Evolutionary conservation across 208 protist genomes (phyloP).

Genomic region (Naegleria fowleri): DNA sequence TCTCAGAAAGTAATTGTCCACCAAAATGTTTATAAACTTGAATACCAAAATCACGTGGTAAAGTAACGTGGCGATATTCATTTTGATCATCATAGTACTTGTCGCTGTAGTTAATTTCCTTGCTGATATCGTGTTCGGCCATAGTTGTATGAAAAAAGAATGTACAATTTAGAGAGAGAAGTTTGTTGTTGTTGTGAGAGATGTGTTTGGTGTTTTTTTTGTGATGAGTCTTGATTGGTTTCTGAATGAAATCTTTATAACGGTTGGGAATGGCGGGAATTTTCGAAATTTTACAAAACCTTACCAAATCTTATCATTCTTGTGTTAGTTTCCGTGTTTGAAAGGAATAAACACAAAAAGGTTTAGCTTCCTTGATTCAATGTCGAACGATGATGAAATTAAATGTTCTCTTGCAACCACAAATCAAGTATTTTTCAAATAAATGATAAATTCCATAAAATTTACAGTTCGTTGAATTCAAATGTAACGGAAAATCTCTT

Average conservation of each 20-base stretch:
- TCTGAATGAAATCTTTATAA: not conserved
- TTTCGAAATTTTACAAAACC: not conserved
- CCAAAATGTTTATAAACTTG: not conserved
- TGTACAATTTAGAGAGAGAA: too few relatives aligned
- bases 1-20: not conserved
- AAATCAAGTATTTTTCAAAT: too few relatives aligned
- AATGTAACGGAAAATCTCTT: too few relatives aligned
- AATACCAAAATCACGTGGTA: not conserved
- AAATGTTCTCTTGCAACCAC: too few relatives aligned
- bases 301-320: too few relatives aligned
- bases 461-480: too few relatives aligned
- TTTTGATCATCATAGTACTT: constrained; percentile 11
- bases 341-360: too few relatives aligned
- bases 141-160: not conserved
- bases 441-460: too few relatives aligned
- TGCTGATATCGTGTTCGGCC: not conserved
- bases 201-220: not conserved
- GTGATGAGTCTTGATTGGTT: not conserved
- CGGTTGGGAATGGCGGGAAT: not conserved
- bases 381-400: too few relatives aligned
- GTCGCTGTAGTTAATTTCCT: not conserved
- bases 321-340: too few relatives aligned
- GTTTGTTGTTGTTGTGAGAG: not conserved
- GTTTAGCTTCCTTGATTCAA: too few relatives aligned
- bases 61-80: not conserved